Evolutionary conservation across 192 early-diverging fungal genomes (phyloP), one percentile per base, ranked within the genome.

Genomic region (Coemansia sp.): DNA sequence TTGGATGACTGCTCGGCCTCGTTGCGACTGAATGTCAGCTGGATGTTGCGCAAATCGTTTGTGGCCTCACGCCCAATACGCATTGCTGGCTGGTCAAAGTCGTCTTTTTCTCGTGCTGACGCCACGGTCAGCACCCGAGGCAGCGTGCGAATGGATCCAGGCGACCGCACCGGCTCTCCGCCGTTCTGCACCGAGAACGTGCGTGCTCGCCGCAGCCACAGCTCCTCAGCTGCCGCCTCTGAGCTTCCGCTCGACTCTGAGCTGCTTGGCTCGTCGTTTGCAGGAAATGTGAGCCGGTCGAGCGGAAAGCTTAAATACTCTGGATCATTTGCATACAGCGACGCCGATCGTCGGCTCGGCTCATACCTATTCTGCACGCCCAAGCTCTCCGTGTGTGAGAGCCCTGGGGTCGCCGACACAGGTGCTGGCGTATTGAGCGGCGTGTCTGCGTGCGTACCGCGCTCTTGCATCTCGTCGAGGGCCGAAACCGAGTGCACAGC

Each of bases 1-100:
- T 74, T 4, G 47, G 19, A 8, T 17, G 22, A 0, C 40, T 42
- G 6, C 31, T 42, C 15, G 14, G 36, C 22, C 4, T 51, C 34
- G 1, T 54, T 64, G 46, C 52, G 38, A 42, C 68, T 71, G 37
- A 74, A 80, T 23, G 77, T 80, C 58, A 74, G 49, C 62, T 74
- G 71, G 52, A 80, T 80, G 48, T 72, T 69, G 64, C 77, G 71
- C 71, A 80, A 22, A 26, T 74, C 77, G 59, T 74, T 74, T 23
- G 71, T 74, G 23, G 70, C 47, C 44, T 74, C 77, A 53, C 61
- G 67, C 2, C 77, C 77, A 0, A 80, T 47, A 3, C 64, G 28
- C 61, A 74, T 42, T 21, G 77, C 64, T 48, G 77, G 77, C 62
- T 61, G 25, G 44, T 80, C 77, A 40, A 71, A 56, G n/a, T 57